Percentiles rank a stretch among this genome's conserved stretches.
Evolutionary conservation across 305 asterid genomes (phyloP).

Genomic region (Fraxinus platypoda): DNA sequence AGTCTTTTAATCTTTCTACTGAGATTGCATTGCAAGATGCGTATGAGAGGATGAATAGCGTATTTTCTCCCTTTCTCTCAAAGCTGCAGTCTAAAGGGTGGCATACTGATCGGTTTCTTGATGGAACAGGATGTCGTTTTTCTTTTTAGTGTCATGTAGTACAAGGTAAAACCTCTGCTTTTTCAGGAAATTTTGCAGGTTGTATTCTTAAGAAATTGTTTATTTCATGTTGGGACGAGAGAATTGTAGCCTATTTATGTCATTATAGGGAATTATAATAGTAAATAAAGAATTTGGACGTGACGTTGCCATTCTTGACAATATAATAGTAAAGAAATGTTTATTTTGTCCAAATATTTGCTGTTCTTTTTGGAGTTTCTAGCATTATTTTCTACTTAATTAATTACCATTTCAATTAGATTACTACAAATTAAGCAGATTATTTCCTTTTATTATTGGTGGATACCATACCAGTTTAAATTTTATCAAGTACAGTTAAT

Average conservation of each 20-base stretch:
- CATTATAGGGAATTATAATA: background rate
- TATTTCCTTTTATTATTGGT: background rate
- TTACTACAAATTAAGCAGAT: background rate
- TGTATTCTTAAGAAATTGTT: background rate
- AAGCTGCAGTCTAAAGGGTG: slow-evolving; percentile 84
- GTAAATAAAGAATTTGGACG: background rate
- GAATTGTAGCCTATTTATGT: background rate
- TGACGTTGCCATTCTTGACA: background rate
- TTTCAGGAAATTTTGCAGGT: background rate
- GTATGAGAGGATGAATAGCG: slow-evolving; percentile 59
- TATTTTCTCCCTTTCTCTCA: slow-evolving; percentile 54
- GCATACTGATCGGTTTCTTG: slow-evolving; percentile 96
- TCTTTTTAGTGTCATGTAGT: slow-evolving; percentile 33
- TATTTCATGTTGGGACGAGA: background rate
- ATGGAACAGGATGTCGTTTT: slow-evolving; percentile 86
- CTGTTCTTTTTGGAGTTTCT: background rate
- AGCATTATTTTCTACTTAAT: background rate
- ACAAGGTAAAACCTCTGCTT: background rate
- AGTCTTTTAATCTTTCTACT: slow-evolving; percentile 17
- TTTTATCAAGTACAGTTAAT: background rate
- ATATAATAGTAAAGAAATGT: background rate
- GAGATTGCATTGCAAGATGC: slow-evolving; percentile 50
- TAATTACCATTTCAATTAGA: background rate
- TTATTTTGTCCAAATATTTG: background rate
- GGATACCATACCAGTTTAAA: too few species aligned